Base-by-base conservation (phyloP, 306 rosid genomes). In the Crotalaria pallida region DNA sequence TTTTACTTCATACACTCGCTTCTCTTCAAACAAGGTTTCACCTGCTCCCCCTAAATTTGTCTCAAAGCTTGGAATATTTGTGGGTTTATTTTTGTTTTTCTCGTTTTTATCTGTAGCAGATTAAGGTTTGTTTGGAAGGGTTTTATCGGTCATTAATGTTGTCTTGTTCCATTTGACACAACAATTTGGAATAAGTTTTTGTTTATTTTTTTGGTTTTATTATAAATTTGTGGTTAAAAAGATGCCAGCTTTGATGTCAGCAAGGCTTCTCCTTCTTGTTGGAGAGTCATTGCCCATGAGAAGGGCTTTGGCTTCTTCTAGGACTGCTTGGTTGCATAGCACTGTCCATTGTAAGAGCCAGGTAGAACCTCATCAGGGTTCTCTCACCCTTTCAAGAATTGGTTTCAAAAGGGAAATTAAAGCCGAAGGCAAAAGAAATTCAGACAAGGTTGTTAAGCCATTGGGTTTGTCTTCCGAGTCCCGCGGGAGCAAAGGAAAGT, bases 231-330 rank as follows among this genome's bases (percentile, higher is more conserved):
- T 38, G 44, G 45, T 57, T n/a, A 7, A 29, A 81, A 85, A 75
- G 11, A 93, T 93, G 98, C 83, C 88, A 21, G 82, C 84, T 33
- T 77, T 85, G 55, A 70, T 73, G 58, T 82, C 97, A 16, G 49
- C 86, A 0, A 79, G 86, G 84, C 83, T 90, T 64, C 84, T 87
- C 60, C 22, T 83, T 29, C 84, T 88, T 56, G 90, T 76, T 19
- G 94, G 97, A 61, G 92, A 84, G 51, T 81, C 94, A 24, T 65
- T 84, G 2, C 78, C 84, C 23, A 77, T 93, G 48, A 80, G 58
- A 53, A 85, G 83, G 79, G 78, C 85, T 29, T 80, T 89, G 16
- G 64, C 69, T 12, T 65, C 79, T 72, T 74, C 82, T 81, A 80
- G 86, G 66, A 73, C 63, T 58, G 79, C 84, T 60, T 87, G 77